Evolutionary conservation across 2,329 filamentous ascomycete genomes (phyloP).

Genomic region (Pseudogymnoascus sp.): DNA sequence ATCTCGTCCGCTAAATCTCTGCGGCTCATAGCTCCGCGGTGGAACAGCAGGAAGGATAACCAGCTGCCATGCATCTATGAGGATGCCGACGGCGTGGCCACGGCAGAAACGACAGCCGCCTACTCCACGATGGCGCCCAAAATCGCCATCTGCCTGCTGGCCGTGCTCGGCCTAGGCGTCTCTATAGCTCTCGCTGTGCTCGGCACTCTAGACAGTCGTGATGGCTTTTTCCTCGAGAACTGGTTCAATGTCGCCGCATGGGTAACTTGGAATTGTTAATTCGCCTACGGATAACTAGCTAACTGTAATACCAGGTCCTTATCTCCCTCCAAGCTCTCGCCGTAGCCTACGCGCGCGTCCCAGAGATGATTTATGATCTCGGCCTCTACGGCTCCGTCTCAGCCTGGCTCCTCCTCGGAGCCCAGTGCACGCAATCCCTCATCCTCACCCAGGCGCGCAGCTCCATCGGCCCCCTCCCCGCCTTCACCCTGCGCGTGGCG

Average conservation of each 20-base stretch:
- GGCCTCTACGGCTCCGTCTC: conserved; percentile 45
- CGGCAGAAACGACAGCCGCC: conserved; percentile 49
- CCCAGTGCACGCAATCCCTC: conserved; percentile 39
- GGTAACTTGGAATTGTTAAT: conserved; percentile 41
- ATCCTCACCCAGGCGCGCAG: conserved; percentile 26
- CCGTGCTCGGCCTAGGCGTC: conserved; percentile 42
- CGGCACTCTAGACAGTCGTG: conserved; percentile 32
- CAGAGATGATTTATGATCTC: conserved; percentile 44
- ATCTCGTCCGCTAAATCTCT: conserved; percentile 33
- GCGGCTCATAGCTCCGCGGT: conserved; percentile 28
- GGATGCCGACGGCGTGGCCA: conserved; percentile 62
- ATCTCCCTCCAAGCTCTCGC: conserved; percentile 43
- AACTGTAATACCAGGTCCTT: conserved; percentile 34
- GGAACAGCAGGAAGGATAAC: conserved; percentile 23
- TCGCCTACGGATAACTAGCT: background rate
- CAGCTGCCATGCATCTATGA: conserved; percentile 43
- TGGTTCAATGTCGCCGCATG: conserved; percentile 54
- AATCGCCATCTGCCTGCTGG: conserved; percentile 43
- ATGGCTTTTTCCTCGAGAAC: conserved; percentile 40
- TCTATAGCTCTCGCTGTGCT: conserved; percentile 51
- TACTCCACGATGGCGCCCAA: conserved; percentile 57
- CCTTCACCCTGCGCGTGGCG: conserved; percentile 38
- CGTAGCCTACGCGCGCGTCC: conserved; percentile 40
- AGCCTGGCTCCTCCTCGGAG: conserved; percentile 34
- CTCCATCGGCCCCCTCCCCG: conserved; percentile 16